Percentiles rank a stretch among this genome's conserved stretches.
Evolutionary conservation across 768 basidiomycete species (phyloP).

Genomic region (Mycena amicta): DNA sequence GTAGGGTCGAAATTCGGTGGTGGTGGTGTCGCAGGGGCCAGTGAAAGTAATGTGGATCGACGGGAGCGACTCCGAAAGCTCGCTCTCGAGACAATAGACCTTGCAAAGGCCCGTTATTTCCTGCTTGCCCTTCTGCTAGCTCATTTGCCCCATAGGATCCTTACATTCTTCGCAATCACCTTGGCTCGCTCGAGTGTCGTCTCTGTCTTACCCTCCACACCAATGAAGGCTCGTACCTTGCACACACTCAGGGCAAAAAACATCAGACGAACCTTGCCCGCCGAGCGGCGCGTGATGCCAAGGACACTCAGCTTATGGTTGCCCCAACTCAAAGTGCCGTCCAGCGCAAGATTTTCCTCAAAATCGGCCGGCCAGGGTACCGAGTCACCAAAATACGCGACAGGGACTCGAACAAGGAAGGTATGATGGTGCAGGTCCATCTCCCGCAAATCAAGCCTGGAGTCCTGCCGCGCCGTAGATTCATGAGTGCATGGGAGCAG

Average conservation of each 20-base stretch:
- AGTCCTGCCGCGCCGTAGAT: constrained; percentile 82
- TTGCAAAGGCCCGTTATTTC: constrained; percentile 87
- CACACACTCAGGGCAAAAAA: constrained; percentile 99
- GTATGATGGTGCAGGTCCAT: constrained; percentile 97
- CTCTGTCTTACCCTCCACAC: constrained; percentile 97
- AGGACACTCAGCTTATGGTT: constrained; percentile 89
- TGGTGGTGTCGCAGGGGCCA: constrained; percentile 93
- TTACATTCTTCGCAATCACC: constrained; percentile 97
- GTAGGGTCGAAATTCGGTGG: constrained; percentile 96
- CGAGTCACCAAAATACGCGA: constrained; percentile 97
- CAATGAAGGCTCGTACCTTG: constrained; percentile 99
- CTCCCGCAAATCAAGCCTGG: constrained; percentile 90
- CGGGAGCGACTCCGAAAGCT: constrained; percentile 94
- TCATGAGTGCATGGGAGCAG: constrained; percentile 99
- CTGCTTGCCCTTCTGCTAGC: background rate
- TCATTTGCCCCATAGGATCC: constrained; percentile 70
- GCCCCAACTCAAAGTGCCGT: constrained; percentile 78
- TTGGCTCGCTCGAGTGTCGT: constrained; percentile 97
- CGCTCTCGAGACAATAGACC: constrained; percentile 95
- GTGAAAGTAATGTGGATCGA: constrained; percentile 93
- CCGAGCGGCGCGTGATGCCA: constrained; percentile 95
- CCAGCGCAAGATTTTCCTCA: constrained; percentile 92
- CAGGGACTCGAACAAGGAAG: constrained; percentile 86
- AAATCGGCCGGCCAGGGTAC: constrained; percentile 95
- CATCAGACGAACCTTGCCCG: constrained; percentile 98